Conservation (phyloP, 2,329 filamentous ascomycete species). For the Ophiostoma populinum region DNA sequence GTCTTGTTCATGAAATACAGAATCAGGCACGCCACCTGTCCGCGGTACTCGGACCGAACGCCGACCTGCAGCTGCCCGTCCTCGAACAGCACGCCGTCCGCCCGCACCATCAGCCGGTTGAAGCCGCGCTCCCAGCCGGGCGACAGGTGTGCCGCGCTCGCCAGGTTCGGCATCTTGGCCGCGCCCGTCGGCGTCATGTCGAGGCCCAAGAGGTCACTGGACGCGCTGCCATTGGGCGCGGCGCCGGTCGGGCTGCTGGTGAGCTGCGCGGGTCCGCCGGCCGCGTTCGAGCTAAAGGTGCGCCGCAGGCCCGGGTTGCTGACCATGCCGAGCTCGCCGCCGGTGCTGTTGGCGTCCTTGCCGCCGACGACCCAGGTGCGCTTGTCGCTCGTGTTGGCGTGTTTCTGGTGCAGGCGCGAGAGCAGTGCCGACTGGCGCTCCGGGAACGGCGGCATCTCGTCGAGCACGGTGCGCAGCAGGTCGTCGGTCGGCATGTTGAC, state of each 20-base stretch:
- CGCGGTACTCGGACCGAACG: slow-evolving; percentile 81
- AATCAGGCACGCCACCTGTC: slow-evolving; percentile 89
- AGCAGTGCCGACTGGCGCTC: slow-evolving; percentile 83
- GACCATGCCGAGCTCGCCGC: slow-evolving; percentile 61
- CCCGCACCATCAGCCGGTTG: slow-evolving; percentile 58
- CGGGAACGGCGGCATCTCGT: slow-evolving; percentile 97
- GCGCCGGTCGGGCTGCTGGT: slow-evolving; percentile 30
- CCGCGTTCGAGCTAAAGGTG: slow-evolving; percentile 47
- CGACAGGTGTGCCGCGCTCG: slow-evolving; percentile 79
- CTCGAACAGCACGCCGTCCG: slow-evolving; percentile 85
- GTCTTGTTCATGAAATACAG: slow-evolving; percentile 95
- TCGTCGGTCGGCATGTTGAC: slow-evolving; percentile 80
- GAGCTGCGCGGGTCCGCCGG: slow-evolving; percentile 27
- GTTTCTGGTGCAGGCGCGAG: slow-evolving; percentile 86
- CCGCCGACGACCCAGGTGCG: slow-evolving; percentile 96
- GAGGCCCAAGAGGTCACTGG: slow-evolving; percentile 60
- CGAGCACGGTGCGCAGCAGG: slow-evolving; percentile 79
- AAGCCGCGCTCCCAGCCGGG: slow-evolving; percentile 91
- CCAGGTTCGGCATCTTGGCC: slow-evolving; percentile 61
- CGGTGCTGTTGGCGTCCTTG: slow-evolving; percentile 78
- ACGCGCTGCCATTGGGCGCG: slow-evolving; percentile 26
- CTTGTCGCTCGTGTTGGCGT: slow-evolving; percentile 82
- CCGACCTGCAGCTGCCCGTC: slow-evolving; percentile 89
- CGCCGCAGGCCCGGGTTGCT: slow-evolving; percentile 73
- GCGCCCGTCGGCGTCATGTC: slow-evolving; percentile 51